phyloP scores from a whole-genome alignment of 1,284 basidiomycete genomes.

The Stygiomarasmius scandens region DNA sequence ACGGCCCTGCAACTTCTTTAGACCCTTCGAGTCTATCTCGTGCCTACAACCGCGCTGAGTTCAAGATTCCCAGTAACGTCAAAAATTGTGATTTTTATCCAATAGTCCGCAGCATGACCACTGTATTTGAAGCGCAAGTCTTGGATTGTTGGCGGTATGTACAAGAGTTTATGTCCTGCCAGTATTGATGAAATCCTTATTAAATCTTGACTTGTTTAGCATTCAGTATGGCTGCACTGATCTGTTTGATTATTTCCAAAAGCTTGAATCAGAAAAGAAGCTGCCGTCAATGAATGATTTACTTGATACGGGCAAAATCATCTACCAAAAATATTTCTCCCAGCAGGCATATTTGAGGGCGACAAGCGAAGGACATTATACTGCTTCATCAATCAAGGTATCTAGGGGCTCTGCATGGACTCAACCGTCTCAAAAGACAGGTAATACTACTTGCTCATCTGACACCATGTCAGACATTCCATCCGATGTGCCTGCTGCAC shows the following conservation, averaged over 20 bases:
- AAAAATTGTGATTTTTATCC: slow-evolving; percentile 6
- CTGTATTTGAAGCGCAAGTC: background rate
- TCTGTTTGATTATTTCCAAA: background rate
- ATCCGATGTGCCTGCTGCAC: background rate
- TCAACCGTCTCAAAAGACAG: background rate
- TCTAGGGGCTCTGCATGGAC: background rate
- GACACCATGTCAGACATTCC: background rate
- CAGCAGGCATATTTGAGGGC: slow-evolving; percentile 7
- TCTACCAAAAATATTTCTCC: slow-evolving; percentile 1
- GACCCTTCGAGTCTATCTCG: slow-evolving; percentile 18
- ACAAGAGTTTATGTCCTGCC: background rate
- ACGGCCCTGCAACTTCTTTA: slow-evolving; percentile 5
- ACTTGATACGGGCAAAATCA: background rate
- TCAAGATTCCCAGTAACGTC: slow-evolving; percentile 8
- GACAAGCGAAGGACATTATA: background rate
- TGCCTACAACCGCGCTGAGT: background rate
- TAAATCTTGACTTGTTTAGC: background rate
- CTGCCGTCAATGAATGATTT: background rate
- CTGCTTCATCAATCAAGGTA: background rate
- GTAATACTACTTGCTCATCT: background rate
- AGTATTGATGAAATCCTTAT: background rate
- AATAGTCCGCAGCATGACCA: background rate
- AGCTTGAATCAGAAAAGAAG: background rate
- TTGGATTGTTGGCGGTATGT: slow-evolving; percentile 6
- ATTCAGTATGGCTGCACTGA: background rate